Evolutionary conservation across 2,329 filamentous ascomycete species (phyloP).

Genomic region (Epichloe coenophiala): DNA sequence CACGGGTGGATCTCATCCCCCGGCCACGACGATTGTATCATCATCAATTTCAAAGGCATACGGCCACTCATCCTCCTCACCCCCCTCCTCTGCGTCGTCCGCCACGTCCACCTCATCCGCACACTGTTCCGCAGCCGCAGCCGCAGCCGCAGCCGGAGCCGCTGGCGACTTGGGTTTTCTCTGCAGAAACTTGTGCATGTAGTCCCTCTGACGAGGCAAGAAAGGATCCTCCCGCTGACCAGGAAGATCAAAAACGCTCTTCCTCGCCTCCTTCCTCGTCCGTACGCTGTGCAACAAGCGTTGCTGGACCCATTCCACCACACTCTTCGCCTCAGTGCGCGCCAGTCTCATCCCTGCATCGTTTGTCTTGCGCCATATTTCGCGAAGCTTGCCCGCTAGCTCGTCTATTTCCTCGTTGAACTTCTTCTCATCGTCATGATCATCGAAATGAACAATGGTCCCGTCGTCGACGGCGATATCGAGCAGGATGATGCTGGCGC

Average conservation of each 20-base stretch:
- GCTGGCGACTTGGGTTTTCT: constrained; percentile 11
- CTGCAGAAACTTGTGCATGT: constrained; percentile 34
- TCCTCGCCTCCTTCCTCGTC: constrained; percentile 43
- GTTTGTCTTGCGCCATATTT: constrained; percentile 48
- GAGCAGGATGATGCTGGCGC: constrained; percentile 52
- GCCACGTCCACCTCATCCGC: neutral
- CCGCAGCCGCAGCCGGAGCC: neutral
- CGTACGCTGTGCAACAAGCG: constrained; percentile 59
- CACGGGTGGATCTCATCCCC: constrained; percentile 4
- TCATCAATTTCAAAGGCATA: neutral
- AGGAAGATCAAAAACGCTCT: constrained; percentile 33
- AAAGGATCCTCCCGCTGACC: constrained; percentile 23
- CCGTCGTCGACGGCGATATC: constrained; percentile 63
- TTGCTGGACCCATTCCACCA: constrained; percentile 60
- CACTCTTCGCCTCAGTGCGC: constrained; percentile 64
- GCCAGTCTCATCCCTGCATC: constrained; percentile 61
- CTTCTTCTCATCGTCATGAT: constrained; percentile 19
- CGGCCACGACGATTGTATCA: constrained; percentile 10
- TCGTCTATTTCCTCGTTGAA: constrained; percentile 64
- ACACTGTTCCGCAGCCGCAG: neutral
- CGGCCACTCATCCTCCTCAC: neutral
- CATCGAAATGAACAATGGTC: constrained; percentile 14
- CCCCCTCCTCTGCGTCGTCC: neutral
- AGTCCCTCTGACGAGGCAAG: constrained; percentile 31
- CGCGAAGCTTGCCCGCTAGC: constrained; percentile 46